phyloP scores from a whole-genome alignment of 768 basidiomycete genomes.

The Mrakia gelida region DNA sequence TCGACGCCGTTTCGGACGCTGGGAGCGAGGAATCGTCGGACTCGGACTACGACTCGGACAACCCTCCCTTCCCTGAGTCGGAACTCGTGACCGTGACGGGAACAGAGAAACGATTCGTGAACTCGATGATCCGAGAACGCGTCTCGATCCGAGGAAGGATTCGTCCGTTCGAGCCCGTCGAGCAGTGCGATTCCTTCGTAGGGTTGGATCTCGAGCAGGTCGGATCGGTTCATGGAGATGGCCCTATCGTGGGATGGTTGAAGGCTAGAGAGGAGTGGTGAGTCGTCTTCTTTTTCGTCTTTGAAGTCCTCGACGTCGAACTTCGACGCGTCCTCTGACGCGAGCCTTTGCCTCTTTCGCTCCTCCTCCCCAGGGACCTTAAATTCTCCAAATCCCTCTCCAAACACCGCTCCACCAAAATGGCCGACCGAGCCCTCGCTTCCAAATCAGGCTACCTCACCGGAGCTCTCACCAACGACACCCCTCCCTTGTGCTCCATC shows the following conservation, averaged over 20 bases:
- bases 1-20: neutral
- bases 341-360: no score
- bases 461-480: conserved; percentile 40
- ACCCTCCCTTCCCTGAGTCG: neutral
- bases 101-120: neutral
- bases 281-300: neutral
- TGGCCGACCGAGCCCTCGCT: conserved; percentile 39
- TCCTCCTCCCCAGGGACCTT: conserved; percentile 44
- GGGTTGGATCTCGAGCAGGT: conserved; percentile 39
- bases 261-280: conserved; percentile 26
- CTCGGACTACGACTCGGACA: conserved; percentile 4
- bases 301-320: neutral
- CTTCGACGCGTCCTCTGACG: neutral
- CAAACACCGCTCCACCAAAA: conserved; percentile 38
- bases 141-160: conserved; percentile 40
- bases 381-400: conserved; percentile 40
- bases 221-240: conserved; percentile 40
- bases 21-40: neutral
- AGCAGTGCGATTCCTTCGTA: conserved; percentile 35
- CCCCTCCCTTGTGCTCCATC: conserved; percentile 40
- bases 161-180: conserved; percentile 39
- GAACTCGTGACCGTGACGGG: conserved; percentile 13
- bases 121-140: conserved; percentile 40
- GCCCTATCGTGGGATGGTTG: conserved; percentile 46
- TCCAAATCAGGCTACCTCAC: conserved; percentile 42